Percentiles rank a stretch among this genome's conserved stretches.
Conservation (phyloP, 495 filamentous ascomycete genomes). For the Aspergillus funiculosus region DNA sequence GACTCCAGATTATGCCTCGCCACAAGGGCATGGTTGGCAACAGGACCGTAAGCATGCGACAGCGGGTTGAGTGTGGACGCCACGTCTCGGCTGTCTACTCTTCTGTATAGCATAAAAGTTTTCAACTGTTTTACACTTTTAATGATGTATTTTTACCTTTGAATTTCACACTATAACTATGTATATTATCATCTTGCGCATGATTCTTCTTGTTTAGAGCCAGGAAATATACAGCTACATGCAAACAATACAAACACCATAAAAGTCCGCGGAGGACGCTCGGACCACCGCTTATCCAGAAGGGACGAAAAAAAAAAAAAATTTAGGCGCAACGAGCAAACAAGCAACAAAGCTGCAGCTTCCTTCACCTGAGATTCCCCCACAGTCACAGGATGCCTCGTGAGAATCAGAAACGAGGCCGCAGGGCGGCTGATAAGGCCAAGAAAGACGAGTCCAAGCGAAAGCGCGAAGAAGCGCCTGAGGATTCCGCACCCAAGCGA, state of each 20-base stretch:
- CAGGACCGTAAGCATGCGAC: constrained; percentile 68
- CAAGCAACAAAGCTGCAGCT: background rate
- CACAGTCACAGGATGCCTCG: constrained; percentile 37
- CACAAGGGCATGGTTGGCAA: constrained; percentile 61
- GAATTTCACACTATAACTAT: constrained; percentile 14
- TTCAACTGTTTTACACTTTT: background rate
- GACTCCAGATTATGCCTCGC: constrained; percentile 81
- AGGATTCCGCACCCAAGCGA: constrained; percentile 36
- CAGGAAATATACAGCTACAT: constrained; percentile 1
- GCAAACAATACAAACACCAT: constrained; percentile 32
- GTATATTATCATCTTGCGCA: constrained; percentile 23
- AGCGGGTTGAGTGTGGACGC: constrained; percentile 82
- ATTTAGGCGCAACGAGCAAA: background rate
- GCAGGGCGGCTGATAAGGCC: constrained; percentile 52
- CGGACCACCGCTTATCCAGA: constrained; percentile 41
- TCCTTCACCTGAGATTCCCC: background rate
- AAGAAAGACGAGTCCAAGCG: constrained; percentile 41
- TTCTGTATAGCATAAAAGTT: constrained; percentile 20
- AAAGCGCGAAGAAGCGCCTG: constrained; percentile 38
- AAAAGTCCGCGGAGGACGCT: constrained; percentile 33
- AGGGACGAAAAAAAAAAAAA: constrained; percentile 26
- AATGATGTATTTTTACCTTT: constrained; percentile 10
- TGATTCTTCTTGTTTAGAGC: background rate
- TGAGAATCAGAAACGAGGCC: constrained; percentile 63
- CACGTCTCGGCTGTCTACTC: constrained; percentile 77